phyloP scores from a whole-genome alignment of 2,329 filamentous ascomycete species.

The Xylariaceae sp. region DNA sequence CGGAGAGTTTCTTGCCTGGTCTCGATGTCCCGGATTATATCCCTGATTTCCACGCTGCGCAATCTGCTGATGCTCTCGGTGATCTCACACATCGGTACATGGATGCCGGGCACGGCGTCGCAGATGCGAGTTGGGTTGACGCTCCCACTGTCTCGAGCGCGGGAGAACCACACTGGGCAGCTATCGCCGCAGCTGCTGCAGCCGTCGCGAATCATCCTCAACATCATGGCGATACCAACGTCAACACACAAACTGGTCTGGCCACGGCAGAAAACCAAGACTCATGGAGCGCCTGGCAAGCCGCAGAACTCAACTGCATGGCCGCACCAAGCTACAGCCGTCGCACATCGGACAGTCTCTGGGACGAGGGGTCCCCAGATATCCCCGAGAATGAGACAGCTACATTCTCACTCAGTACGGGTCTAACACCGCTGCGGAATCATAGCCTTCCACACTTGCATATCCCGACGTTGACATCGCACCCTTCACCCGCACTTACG shows the following conservation, averaged over 20 bases:
- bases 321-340: slow-evolving; percentile 5
- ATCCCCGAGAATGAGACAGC: slow-evolving; percentile 11
- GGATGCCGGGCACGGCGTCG: slow-evolving; percentile 1
- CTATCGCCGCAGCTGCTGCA: slow-evolving; percentile 12
- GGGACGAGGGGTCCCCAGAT: slow-evolving; percentile 5
- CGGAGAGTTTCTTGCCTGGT: slow-evolving; percentile 30
- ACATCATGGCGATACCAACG: not conserved
- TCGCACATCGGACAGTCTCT: slow-evolving; percentile 3
- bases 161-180: slow-evolving; percentile 23
- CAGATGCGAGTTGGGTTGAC: slow-evolving; percentile 22
- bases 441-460: not conserved
- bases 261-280: slow-evolving; percentile 14
- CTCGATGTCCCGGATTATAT: slow-evolving; percentile 24
- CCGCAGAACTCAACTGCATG: slow-evolving; percentile 8
- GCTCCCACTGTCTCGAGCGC: slow-evolving; percentile 7
- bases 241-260: not conserved
- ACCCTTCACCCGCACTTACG: slow-evolving; percentile 13
- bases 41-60: slow-evolving; percentile 7
- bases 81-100: slow-evolving; percentile 14
- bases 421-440: slow-evolving; percentile 21
- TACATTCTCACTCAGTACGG: slow-evolving; percentile 22
- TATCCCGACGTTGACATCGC: not conserved
- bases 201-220: slow-evolving; percentile 15
- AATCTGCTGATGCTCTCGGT: slow-evolving; percentile 11
- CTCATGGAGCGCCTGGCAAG: slow-evolving; percentile 21